phyloP scores from a whole-genome alignment of 164 flowering plant species.

The Platanus orientalis region DNA sequence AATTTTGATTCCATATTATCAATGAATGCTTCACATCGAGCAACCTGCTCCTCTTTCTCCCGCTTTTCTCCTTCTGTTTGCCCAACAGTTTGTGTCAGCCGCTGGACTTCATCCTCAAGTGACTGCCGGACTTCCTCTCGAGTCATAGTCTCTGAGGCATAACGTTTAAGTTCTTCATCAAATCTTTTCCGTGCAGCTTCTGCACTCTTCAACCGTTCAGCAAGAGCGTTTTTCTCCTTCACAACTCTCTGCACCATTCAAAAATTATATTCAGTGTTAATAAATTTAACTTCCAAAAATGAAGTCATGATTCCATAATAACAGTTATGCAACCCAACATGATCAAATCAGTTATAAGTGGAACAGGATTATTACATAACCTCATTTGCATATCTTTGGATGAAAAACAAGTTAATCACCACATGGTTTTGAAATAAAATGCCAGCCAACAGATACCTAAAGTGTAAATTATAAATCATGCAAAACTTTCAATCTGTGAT shows the following conservation, averaged over 20 bases:
- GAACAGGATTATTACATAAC: too few species aligned
- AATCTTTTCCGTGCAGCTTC: conserved; percentile 86
- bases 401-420: too few species aligned
- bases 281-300: not conserved
- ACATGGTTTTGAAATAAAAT: too few species aligned
- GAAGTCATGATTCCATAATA: not conserved
- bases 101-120: conserved; percentile 89
- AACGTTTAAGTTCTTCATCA: conserved; percentile 91
- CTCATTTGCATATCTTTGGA: too few species aligned
- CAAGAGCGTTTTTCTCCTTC: conserved; percentile 94
- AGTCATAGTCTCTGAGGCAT: conserved; percentile 81
- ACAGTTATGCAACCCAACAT: not conserved
- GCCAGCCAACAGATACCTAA: too few species aligned
- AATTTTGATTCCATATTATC: conserved; percentile 88
- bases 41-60: conserved; percentile 95
- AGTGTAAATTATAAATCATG: too few species aligned
- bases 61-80: conserved; percentile 91
- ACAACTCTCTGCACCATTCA: conserved; percentile 62
- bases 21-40: conserved; percentile 91
- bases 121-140: conserved; percentile 83
- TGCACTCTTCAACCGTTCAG: conserved; percentile 86
- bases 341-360: not conserved
- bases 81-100: conserved; percentile 85
- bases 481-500: too few species aligned
- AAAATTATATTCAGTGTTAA: not conserved